Percentiles rank a stretch among this genome's conserved stretches.
These are phyloP conservation scores for Pythium utonaiense DNA, from an alignment of 352 stramenopile genomes.

Conservation along the genomic window DNA sequence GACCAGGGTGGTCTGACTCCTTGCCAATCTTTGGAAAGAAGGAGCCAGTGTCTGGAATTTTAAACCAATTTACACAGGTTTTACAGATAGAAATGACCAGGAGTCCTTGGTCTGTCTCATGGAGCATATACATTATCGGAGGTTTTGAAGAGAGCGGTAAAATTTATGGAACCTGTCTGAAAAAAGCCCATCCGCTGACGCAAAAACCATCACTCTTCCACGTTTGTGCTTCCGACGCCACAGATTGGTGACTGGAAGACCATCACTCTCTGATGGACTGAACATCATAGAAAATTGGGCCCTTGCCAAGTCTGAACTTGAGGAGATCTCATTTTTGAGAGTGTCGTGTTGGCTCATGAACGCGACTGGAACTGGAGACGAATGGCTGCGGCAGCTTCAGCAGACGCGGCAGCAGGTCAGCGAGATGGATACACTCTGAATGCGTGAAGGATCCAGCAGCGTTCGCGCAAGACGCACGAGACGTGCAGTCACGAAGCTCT, in stretches of 20 bases:
- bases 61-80: not conserved
- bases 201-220: conserved; percentile 14
- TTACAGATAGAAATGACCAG: not conserved
- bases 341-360: not conserved
- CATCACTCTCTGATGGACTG: conserved; percentile 8
- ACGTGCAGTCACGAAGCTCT: no score
- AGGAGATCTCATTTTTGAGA: not conserved
- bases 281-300: not conserved
- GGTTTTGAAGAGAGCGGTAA: not conserved
- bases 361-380: not conserved
- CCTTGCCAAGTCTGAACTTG: not conserved
- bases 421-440: not conserved
- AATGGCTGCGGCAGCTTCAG: not conserved
- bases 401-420: not conserved
- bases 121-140: not conserved
- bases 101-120: not conserved
- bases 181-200: not conserved
- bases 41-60: not conserved
- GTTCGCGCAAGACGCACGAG: no score
- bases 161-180: not conserved
- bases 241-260: not conserved
- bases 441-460: no score
- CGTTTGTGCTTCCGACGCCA: not conserved
- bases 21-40: not conserved
- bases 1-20: no score